phyloP scores from a whole-genome alignment of 2,329 filamentous ascomycete species.

The Alternaria arbusti region DNA sequence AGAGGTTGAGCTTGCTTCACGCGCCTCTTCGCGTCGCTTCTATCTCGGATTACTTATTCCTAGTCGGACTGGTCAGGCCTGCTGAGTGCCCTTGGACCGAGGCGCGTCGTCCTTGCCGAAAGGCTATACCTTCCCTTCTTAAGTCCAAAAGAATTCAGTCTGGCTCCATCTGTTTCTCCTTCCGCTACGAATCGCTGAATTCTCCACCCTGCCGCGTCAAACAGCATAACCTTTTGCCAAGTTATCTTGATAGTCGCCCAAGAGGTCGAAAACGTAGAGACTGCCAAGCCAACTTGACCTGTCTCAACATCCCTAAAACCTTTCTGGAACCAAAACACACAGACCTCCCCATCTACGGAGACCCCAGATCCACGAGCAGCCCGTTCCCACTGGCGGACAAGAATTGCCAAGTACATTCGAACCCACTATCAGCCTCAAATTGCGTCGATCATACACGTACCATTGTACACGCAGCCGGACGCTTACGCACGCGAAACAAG shows the following conservation, averaged over 20 bases:
- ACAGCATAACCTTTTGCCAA: conserved; percentile 26
- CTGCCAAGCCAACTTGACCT: conserved; percentile 24
- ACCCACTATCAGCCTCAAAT: conserved; percentile 25
- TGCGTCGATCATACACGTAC: conserved; percentile 16
- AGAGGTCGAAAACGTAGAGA: conserved; percentile 31
- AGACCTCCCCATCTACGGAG: conserved; percentile 19
- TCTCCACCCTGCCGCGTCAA: conserved; percentile 41
- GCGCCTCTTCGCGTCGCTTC: conserved; percentile 18
- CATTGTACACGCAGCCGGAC: conserved; percentile 9
- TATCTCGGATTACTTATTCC: conserved; percentile 25
- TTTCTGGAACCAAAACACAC: conserved; percentile 22
- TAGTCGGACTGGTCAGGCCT: conserved; percentile 11
- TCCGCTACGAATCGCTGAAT: conserved; percentile 23
- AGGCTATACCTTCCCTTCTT: conserved; percentile 14
- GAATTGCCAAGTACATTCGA: conserved; percentile 32
- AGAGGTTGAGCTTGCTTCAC: conserved; percentile 17
- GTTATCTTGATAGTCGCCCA: conserved; percentile 31
- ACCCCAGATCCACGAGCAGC: conserved; percentile 27
- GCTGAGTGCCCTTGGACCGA: conserved; percentile 23
- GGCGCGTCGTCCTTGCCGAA: conserved; percentile 14
- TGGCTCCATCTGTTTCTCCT: conserved; percentile 13
- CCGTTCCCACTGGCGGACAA: conserved; percentile 17
- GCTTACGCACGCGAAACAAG: conserved; percentile 29
- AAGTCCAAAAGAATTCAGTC: conserved; percentile 10
- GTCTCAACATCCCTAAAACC: conserved; percentile 34